phyloP scores from a whole-genome alignment of 805 yeast species.

The Cyberlindnera samutprakarnensis region DNA sequence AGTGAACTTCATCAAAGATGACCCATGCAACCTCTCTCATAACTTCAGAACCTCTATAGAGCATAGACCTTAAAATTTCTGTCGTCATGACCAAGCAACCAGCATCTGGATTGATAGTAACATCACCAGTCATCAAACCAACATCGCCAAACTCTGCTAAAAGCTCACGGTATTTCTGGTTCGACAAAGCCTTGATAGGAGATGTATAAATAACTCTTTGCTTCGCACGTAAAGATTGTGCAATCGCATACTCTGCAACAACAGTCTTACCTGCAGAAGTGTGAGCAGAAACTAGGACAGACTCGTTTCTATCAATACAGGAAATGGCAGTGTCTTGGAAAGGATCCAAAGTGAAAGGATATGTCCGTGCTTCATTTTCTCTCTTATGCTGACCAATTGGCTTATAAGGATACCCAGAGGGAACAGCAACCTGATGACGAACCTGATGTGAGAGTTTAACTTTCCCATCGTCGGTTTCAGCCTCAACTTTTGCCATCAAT shows the following conservation, averaged over 20 bases:
- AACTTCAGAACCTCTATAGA: constrained; percentile 94
- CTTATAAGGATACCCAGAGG: constrained; percentile 79
- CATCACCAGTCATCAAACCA: constrained; percentile 99
- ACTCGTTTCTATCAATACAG: constrained; percentile 90
- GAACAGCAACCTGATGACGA: constrained; percentile 95
- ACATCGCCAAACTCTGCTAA: constrained; percentile 90
- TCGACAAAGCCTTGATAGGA: constrained; percentile 86
- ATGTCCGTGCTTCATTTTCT: constrained; percentile 70
- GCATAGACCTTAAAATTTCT: constrained; percentile 93
- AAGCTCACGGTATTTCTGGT: constrained; percentile 86
- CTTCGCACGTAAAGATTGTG: constrained; percentile 92
- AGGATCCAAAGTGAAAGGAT: constrained; percentile 92
- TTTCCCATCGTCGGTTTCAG: constrained; percentile 32
- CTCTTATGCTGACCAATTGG: constrained; percentile 89
- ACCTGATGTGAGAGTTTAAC: constrained; percentile 86
- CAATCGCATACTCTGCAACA: constrained; percentile 96
- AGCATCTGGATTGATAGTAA: constrained; percentile 96
- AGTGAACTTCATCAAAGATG: constrained; percentile 95
- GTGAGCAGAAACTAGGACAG: constrained; percentile 95
- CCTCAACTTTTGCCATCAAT: constrained; percentile 36
- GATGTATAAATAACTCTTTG: constrained; percentile 93
- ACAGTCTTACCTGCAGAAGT: constrained; percentile 99
- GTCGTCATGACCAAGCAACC: constrained; percentile 98
- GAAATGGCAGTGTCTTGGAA: constrained; percentile 96
- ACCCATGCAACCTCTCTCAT: constrained; percentile 99